These are phyloP conservation scores for Blepharisma stoltei DNA, from an alignment of 73 alveolate species.

Conservation along the genomic window DNA sequence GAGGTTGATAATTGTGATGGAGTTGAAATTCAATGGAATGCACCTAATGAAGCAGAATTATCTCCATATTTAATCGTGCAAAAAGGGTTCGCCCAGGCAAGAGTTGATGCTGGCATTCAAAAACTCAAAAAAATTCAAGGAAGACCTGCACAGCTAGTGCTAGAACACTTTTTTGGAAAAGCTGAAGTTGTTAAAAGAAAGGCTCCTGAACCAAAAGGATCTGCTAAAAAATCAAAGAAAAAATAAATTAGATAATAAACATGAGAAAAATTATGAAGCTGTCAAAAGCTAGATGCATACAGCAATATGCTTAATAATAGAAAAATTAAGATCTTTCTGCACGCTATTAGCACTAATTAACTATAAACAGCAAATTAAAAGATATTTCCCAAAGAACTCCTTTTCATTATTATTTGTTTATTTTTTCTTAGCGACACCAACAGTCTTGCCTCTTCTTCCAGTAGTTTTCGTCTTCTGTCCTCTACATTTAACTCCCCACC, in stretches of 20 bases:
- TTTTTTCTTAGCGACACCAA: constrained; percentile 97
- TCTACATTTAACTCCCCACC: constrained; percentile 95
- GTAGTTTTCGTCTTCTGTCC: constrained; percentile 99
- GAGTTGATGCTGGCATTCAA: constrained; percentile 61
- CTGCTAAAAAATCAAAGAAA: too few species aligned
- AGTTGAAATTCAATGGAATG: constrained; percentile 36
- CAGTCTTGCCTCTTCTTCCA: constrained; percentile 98
- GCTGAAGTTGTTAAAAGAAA: constrained; percentile 22
- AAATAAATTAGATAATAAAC: too few species aligned
- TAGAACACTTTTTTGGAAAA: constrained; percentile 28
- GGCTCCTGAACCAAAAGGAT: background rate
- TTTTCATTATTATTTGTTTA: constrained; percentile 25
- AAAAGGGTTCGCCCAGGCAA: constrained; percentile 63
- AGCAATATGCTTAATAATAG: too few species aligned
- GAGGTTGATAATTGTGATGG: constrained; percentile 44
- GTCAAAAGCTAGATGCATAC: too few species aligned
- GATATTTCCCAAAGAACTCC: too few species aligned
- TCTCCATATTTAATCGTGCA: constrained; percentile 59
- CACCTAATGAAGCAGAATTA: constrained; percentile 58
- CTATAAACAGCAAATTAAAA: too few species aligned
- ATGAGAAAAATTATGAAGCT: too few species aligned
- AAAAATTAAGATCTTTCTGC: too few species aligned
- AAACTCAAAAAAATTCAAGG: constrained; percentile 57
- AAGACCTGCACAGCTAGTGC: constrained; percentile 28
- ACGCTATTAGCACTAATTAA: too few species aligned